Conservation (phyloP, 176 grass and related monocot genomes). For the Secale cereale region DNA sequence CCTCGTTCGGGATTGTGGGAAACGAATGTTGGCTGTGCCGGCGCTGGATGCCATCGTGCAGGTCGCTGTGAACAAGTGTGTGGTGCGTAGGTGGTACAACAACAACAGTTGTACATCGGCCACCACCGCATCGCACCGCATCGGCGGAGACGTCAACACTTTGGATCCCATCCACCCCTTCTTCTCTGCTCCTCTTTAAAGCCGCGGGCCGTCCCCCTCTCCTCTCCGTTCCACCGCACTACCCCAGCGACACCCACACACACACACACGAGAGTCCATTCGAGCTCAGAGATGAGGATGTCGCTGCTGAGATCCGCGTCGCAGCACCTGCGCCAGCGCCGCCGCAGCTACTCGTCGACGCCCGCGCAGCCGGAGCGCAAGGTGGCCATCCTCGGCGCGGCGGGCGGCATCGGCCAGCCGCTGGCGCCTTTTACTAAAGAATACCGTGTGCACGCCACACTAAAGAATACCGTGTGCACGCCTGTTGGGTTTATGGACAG, state of each 20-base stretch:
- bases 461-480: too few relatives aligned
- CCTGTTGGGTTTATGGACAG: too few relatives aligned
- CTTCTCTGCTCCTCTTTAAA: background rate
- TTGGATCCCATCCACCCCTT: slow-evolving; percentile 29
- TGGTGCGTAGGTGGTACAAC: background rate
- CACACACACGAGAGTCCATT: background rate
- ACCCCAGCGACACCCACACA: background rate
- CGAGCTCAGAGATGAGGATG: slow-evolving; percentile 24
- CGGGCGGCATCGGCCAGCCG: slow-evolving; percentile 71
- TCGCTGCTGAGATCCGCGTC: slow-evolving; percentile 40
- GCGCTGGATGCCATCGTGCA: too few relatives aligned
- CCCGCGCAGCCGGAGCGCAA: slow-evolving; percentile 33
- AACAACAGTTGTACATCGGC: background rate
- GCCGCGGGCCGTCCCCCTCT: background rate
- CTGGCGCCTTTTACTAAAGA: too few relatives aligned
- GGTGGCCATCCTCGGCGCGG: slow-evolving; percentile 69
- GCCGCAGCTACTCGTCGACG: background rate
- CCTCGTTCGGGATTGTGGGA: background rate
- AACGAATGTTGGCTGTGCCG: background rate
- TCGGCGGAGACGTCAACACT: slow-evolving; percentile 28
- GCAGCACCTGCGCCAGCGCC: slow-evolving; percentile 36
- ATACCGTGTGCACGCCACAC: too few relatives aligned
- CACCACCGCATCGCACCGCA: background rate
- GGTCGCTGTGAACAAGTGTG: too few relatives aligned
- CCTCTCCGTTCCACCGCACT: background rate